Base-by-base conservation (phyloP, 2,329 filamentous ascomycete genomes). In the Nakataea oryzae region DNA sequence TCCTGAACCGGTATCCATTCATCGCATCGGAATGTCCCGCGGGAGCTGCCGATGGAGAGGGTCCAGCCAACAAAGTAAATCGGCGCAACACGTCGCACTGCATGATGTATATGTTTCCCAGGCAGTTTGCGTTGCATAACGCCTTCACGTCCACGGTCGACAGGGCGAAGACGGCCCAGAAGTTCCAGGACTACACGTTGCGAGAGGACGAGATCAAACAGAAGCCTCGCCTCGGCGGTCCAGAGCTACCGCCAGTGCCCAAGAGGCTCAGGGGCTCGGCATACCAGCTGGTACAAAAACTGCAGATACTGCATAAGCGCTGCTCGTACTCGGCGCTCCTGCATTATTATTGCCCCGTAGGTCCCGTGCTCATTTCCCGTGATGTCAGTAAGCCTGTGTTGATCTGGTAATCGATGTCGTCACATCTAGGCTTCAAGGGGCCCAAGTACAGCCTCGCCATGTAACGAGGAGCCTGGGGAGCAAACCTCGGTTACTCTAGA, bases 61-160 rank as follows among this genome's bases (percentile, higher is more conserved):
- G n/a, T 27, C 28, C 32, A 41, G 27, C 30, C 24, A 41, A 57
- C 13, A 54, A 59, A 34, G 13, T 62, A 50, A 76, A 83, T 67
- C 69, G 77, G 1, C 70, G 74, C 14, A 82, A 88, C 65, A 89
- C 86, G 0, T 70, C 86, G 13, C 90, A 89, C 67, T 75, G 96
- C 26, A 85, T 96, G 83, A 95, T 93, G 79, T 93, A 97, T 73
- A 86, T 99, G 1, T 99, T 99, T 68, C 95, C 95, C 34, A 82
- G 88, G 13, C 93, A 97, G 69, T 97, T 96, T 70, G 85, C 85
- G 17, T 77, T 99, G 3, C 91, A 96, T 70, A 99, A 97, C 73
- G 91, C 89, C n/a, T 97, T 97, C 71, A 91, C 86, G 0, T 90
- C 86, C 6, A 75, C 78, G 3, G 80, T 88, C 21, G 82, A 95